Evolutionary conservation across 1,284 basidiomycete species (phyloP), one percentile per base, ranked within the genome.

Genomic region (Grifola frondosa): DNA sequence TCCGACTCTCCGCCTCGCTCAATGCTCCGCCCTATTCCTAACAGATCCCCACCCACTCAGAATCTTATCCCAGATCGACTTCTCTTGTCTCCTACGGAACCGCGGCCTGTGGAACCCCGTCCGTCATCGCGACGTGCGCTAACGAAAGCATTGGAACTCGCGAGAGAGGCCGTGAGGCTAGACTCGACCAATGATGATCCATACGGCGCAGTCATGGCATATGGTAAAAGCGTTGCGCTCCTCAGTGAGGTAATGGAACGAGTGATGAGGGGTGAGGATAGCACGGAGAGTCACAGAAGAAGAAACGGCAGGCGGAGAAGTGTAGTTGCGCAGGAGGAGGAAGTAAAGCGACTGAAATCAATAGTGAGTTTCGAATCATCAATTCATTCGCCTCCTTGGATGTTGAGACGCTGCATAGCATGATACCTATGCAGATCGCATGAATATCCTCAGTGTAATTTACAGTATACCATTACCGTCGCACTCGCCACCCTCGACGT

Each of bases 181-280:
- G 88, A 91, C 59, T 81, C 86, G 3, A 85, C 79, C 7, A 89
- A 89, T 48, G 83, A 88, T 59, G 85, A 91, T 57, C 88, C 88
- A 23, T 77, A 88, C 53, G 85, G 82, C 29, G 88, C 88, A 2
- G 87, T 91, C 15, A 69, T 81, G 46, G 88, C 88, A 0, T 91
- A 91, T 60, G 85, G 83, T 16, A 84, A 78, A 61, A 90, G 88
- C 57, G 88, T 91, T 37, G 80, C 85, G 30, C 72, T 91, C 22
- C 70, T 91, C 28, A 89, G 84, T 54, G 87, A 89, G 62, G 88
- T 91, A 38, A 91, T 91, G 88, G 88, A 90, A 58, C 71, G 88
- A 30, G 88, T 91, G 2, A 77, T 85, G 65, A 75, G 82, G 53
- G 88, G 88, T 4, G 88, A 91, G 63, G 88, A 90, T 54, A 82